These are phyloP conservation scores for Boletus smithii DNA, from an alignment of 1,284 basidiomycete species.

Conservation along the genomic window DNA sequence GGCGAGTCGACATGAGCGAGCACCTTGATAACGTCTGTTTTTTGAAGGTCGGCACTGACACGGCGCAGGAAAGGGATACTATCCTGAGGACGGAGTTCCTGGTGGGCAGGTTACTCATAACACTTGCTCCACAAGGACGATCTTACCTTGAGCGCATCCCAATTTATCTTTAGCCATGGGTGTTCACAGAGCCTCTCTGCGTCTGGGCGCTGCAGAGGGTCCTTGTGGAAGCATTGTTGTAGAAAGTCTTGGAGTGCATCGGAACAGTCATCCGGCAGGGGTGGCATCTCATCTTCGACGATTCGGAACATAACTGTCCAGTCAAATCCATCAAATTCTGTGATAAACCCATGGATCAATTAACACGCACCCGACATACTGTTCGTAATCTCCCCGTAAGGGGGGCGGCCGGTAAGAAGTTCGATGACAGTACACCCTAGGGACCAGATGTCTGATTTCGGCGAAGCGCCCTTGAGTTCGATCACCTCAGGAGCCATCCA, in stretches of 20 bases:
- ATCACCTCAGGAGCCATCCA: constrained; percentile 99
- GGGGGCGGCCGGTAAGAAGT: constrained; percentile 86
- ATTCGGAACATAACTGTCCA: constrained; percentile 88
- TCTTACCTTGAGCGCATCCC: constrained; percentile 70
- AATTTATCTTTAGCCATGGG: constrained; percentile 82
- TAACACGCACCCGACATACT: constrained; percentile 71
- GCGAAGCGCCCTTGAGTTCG: constrained; percentile 71
- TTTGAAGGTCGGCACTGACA: constrained; percentile 81
- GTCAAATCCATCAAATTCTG: constrained; percentile 11
- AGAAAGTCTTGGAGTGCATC: constrained; percentile 76
- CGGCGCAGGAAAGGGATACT: constrained; percentile 91
- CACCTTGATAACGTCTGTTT: constrained; percentile 59
- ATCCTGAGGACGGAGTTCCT: constrained; percentile 86
- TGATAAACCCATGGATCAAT: constrained; percentile 1
- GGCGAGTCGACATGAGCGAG: constrained; percentile 53
- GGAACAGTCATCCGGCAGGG: constrained; percentile 78
- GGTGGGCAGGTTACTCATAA: constrained; percentile 10
- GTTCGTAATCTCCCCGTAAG: constrained; percentile 83
- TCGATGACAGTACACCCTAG: constrained; percentile 93
- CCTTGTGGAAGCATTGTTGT: constrained; percentile 83
- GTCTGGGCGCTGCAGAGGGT: constrained; percentile 74
- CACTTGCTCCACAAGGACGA: neutral
- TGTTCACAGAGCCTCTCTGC: constrained; percentile 86
- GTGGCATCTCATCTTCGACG: constrained; percentile 88
- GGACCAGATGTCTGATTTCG: constrained; percentile 88